Evolutionary conservation across 2,329 filamentous ascomycete genomes (phyloP), one percentile per base, ranked within the genome.

Genomic region (Hypoxylon sp.): DNA sequence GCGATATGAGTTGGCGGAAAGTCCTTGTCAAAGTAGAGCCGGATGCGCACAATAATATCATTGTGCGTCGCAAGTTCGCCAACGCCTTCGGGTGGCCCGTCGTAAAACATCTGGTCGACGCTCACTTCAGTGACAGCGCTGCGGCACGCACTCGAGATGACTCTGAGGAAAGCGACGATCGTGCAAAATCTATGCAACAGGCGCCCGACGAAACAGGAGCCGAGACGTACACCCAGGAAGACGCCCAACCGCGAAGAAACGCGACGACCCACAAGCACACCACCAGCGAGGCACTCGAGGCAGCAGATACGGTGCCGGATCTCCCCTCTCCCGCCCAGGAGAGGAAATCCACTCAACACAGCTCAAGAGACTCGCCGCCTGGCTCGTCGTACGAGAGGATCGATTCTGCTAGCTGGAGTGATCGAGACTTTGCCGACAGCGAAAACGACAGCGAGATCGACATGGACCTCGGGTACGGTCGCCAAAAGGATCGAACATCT

Each of bases 1-100:
- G 86, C 8, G 91, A 91, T 57, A 74, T 99, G 13, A 90, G 90
- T 1, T 99, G 94, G 94, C 89, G 94, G 34, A 99, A 99, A 69
- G 94, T 99, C 1, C 82, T 99, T 3, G 94, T 99, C 9, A 89
- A 94, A 44, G 79, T 99, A 2, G 93, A 99, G 68, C 94, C 94
- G 0, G 94, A 99, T 71, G 94, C 94, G 0, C 94, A 99, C 75
- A 99, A 99, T 73, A 99, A 99, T 71, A 96, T 99, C 61, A 88
- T 97, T 53, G 94, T 99, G 16, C 88, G 94, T 11, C 87, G 94
- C 47, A 96, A 91, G 87, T 99, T 99, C 69, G 88, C 91, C 48
- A 99, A 99, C 66, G 94, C 94, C 0, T 96, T 96, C 64, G 94
- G 94, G 2, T 99, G 94, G 94, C 94, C 94, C 0, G 94, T 99